These are phyloP conservation scores for thale cress (Arabidopsis thaliana) DNA, from an alignment of 345 rosid genomes.

Conservation along the genomic window TAIR10.1 NC_003076.8:4667001-4667500, in stretches of 20 bases:
- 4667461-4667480: neutral
- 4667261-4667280: neutral
- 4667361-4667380: neutral
- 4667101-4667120: neutral
- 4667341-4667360: neutral
- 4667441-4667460: neutral
- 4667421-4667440: neutral
- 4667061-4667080: neutral
- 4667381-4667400: neutral
- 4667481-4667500: too few relatives aligned
- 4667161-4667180: too few relatives aligned
- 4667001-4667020: neutral
- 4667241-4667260: neutral
- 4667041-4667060: too few relatives aligned
- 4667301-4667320: neutral
- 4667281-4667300: too few relatives aligned
- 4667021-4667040: neutral
- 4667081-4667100: neutral
- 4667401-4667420: neutral
- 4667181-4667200: too few relatives aligned
- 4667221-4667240: neutral
- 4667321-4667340: neutral
- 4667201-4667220: neutral
- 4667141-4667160: too few relatives aligned
- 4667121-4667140: too few relatives aligned